Evolutionary conservation across 768 basidiomycete species (phyloP), one percentile per base, ranked within the genome.

Genomic region (Boletales sp.): DNA sequence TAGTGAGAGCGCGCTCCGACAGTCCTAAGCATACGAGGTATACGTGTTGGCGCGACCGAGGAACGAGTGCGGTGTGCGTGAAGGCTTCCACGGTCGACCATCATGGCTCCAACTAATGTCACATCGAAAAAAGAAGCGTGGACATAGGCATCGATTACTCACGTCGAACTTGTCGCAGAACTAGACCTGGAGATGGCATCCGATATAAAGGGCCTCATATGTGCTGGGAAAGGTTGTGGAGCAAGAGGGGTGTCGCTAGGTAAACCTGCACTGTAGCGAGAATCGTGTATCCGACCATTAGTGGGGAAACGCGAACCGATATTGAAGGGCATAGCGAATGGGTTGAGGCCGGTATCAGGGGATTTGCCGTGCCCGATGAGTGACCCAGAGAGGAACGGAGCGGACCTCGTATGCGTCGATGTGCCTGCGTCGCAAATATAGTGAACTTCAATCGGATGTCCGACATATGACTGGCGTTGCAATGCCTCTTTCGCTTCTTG

Each of bases 401-500:
- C 35, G 2, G 33, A 21, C 2, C 42, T 49, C n/a, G 41, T 44
- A 8, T 53, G 53, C 11, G 39, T 48, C 28, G 45, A 17, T 15
- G 34, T 33, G n/a, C 48, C 35, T 21, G 41, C 15, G 32, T 69
- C 63, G 30, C 60, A 61, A 30, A 76, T 25, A 47, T 70, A 71
- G 43, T 73, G 72, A 19, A 66, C 72, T 15, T 64, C 62, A 45
- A 81, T 54, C 41, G 66, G 66, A 50, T 71, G 69, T 45, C 74
- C 75, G 12, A 77, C 78, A 60, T 89, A 90, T 37, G 71, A 63
- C 59, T 90, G 87, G 48, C 79, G 79, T 45, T 80, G 73, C 51
- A 90, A 73, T 34, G 73, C 67, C 15, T 79, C 78, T 52, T 76
- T 82, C 10, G 87, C 87, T 62, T 89, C 86, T 50, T 74, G 72